Base-by-base conservation (phyloP, 352 stramenopile species). In the Globisporangium spinosum region DNA sequence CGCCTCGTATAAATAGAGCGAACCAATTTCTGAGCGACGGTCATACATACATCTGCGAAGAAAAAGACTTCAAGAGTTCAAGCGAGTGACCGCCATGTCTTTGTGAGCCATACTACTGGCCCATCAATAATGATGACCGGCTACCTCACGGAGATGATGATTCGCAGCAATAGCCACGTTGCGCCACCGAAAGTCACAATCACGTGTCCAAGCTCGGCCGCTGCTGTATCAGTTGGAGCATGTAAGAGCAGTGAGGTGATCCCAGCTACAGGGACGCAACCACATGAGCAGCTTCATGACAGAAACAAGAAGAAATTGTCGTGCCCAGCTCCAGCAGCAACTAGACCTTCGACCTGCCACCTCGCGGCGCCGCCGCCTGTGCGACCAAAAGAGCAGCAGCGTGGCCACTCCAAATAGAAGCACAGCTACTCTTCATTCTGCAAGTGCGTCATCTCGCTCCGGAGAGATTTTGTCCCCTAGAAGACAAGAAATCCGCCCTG, bases 171-270 rank as follows among this genome's bases (percentile, higher is more conserved):
- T 29, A 55, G 10, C 2, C 63, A 62, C 6, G n/a, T 63, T 47
- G 63, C 63, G 32, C 67, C 70, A 23, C 73, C 73, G 57, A 64
- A 62, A 62, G 47, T 80, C 56, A 47, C 75, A 27, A 77, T 79
- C 55, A 51, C 69, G 5, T 59, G 75, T 45, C 75, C 72, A 27
- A 70, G 69, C 51, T 70, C 75, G 8, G 70, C 72, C 40, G 63
- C 70, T 29, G 32, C 23, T 8, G 17, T 54, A 15, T 22, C 51
- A n/a, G 15, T 4, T 27, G 27, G 27, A 15, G 27, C 27, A 23
- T 5, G 3, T 27, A 59, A 8, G 27, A 43, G 17, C 17, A 59
- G 27, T 10, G 17, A 40, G 3, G 17, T 15, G 40, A n/a, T 59
- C 27, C 1, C 27, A 59, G 15, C 17, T 5, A 2, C 15, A 35